phyloP scores from a whole-genome alignment of 768 basidiomycete genomes.

The Chlorophyllum brunneum region DNA sequence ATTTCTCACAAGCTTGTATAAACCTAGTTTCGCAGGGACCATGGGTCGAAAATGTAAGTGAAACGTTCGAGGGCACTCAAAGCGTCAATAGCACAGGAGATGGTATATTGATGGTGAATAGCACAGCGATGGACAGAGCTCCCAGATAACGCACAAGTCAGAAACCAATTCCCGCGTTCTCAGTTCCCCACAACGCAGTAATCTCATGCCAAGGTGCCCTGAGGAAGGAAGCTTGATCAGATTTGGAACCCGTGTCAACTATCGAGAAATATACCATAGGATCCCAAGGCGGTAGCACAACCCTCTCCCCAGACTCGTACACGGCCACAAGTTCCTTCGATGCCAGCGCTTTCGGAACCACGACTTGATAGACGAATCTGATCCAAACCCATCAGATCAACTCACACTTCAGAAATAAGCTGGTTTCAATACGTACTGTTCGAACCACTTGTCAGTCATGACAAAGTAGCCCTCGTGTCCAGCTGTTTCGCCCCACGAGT shows the following conservation, averaged over 20 bases:
- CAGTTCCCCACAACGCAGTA: too few relatives aligned
- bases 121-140: too few relatives aligned
- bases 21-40: too few relatives aligned
- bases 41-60: too few relatives aligned
- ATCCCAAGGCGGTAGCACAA: slow-evolving; percentile 88
- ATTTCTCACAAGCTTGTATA: too few relatives aligned
- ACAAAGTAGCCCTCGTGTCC: slow-evolving; percentile 88
- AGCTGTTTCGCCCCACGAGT: slow-evolving; percentile 80
- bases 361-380: slow-evolving; percentile 91
- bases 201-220: slow-evolving; percentile 25
- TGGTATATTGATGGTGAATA: too few relatives aligned
- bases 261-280: slow-evolving; percentile 60
- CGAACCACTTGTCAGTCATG: slow-evolving; percentile 93
- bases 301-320: slow-evolving; percentile 60
- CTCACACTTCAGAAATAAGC: background rate
- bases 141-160: too few relatives aligned
- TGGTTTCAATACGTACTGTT: slow-evolving; percentile 52
- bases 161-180: too few relatives aligned
- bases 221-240: background rate
- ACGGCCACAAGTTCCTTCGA: slow-evolving; percentile 80
- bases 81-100: too few relatives aligned
- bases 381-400: background rate
- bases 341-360: slow-evolving; percentile 77
- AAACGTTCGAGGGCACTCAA: too few relatives aligned
- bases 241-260: background rate